phyloP scores from a whole-genome alignment of 2,329 filamentous ascomycete species.

The Fusarium sacchari region DNA sequence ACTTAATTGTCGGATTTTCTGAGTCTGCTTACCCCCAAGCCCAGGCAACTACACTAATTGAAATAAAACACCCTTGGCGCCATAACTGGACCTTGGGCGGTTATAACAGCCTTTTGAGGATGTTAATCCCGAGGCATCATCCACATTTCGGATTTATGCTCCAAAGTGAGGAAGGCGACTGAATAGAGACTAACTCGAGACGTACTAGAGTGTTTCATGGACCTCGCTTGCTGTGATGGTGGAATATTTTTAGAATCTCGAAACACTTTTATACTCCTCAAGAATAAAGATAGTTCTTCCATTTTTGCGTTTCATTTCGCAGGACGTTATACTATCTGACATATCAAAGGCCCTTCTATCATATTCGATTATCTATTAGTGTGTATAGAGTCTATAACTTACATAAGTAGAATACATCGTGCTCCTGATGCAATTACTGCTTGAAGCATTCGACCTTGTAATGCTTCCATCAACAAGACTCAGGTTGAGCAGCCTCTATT shows the following conservation, averaged over 20 bases:
- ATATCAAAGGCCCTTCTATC: too few relatives aligned
- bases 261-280: not conserved
- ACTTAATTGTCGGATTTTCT: not conserved
- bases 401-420: too few relatives aligned
- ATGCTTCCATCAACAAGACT: not conserved
- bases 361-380: not conserved
- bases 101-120: not conserved
- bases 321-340: accelerated
- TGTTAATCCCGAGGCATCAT: not conserved
- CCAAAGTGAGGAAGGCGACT: not conserved
- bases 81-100: accelerated
- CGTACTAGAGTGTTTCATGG: not conserved
- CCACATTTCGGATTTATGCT: not conserved
- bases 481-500: not conserved
- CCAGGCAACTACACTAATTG: not conserved
- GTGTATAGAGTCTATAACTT: too few relatives aligned
- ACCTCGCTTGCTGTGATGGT: too few relatives aligned
- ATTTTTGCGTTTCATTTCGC: not conserved
- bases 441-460: not conserved
- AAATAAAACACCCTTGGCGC: not conserved
- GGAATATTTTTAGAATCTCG: not conserved
- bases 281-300: too few relatives aligned
- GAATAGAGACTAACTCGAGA: not conserved
- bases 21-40: not conserved
- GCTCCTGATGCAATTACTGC: not conserved